Conservation (phyloP, 163 green algal species). For the Prototheca cutis region DNA sequence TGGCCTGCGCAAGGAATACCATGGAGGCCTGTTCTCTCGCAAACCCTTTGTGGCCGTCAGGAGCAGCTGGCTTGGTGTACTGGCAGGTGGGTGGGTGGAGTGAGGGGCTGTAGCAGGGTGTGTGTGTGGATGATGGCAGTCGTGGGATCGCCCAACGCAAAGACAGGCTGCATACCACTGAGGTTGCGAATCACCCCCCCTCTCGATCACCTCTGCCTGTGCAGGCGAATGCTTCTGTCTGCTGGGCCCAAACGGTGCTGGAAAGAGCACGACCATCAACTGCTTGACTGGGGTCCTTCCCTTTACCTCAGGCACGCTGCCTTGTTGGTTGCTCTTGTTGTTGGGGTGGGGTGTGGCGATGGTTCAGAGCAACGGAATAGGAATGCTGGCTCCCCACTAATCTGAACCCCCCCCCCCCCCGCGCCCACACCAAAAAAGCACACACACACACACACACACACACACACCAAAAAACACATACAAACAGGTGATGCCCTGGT, state of each 20-base stretch:
- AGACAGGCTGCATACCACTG: too few species aligned
- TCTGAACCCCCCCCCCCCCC: too few species aligned
- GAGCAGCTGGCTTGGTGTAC: constrained; percentile 68
- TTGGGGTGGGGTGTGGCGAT: too few species aligned
- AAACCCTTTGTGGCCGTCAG: constrained; percentile 41
- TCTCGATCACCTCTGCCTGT: too few species aligned
- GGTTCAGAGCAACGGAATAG: too few species aligned
- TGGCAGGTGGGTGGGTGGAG: constrained; percentile 18
- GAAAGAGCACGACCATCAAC: constrained; percentile 77
- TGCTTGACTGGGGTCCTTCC: constrained; percentile 46
- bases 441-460: too few species aligned
- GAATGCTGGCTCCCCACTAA: too few species aligned
- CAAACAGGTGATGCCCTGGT: constrained; percentile 64
- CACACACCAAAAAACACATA: too few species aligned
- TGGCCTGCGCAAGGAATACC: constrained; percentile 43
- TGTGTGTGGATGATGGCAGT: neutral
- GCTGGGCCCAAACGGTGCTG: constrained; percentile 70
- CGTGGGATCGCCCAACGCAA: too few species aligned
- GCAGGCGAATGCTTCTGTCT: constrained; percentile 75
- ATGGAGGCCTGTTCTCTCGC: neutral
- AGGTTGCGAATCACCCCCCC: too few species aligned
- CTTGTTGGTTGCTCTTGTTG: too few species aligned
- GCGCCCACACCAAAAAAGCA: too few species aligned
- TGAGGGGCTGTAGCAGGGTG: neutral
- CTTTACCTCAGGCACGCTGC: constrained; percentile 4